Base-by-base conservation (phyloP, 2,329 filamentous ascomycete genomes). In the Monosporascus sp. region DNA sequence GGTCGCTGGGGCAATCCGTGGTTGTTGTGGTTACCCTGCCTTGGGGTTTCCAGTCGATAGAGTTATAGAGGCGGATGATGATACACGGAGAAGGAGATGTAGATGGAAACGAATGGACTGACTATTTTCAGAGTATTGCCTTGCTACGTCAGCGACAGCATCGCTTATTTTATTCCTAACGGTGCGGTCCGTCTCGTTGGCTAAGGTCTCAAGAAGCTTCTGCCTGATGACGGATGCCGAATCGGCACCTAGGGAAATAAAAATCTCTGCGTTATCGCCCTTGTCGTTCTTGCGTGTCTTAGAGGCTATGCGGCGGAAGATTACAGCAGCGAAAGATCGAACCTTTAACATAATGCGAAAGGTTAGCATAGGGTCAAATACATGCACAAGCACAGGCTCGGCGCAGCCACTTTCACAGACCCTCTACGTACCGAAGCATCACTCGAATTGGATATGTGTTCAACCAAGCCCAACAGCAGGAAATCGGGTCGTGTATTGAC, bases 161-260 rank as follows among this genome's bases (percentile, higher is more conserved):
- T 99, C 94, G 64, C 92, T 94, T 68, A 97, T 89, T 74, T 99
- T 99, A 76, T 96, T 94, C 65, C 94, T 83, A 47, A 96, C 89
- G 40, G 83, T 78, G 57, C 85, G 82, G 57, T 88, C 83, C 22
- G 82, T 76, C 74, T 97, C 94, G 57, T 77, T 79, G 54, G 84
- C 84, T 51, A 97, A 78, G 50, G 84, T 85, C 66, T 92, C 83
- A 43, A 97, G 81, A 54, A 97, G 78, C 71, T 93, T 96, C 65
- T 88, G 82, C 62, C 91, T 85, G 65, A 97, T 96, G 48, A 84
- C 86, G 49, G 84, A 77, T 59, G 88, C 86, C 69, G 94, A 87
- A 37, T 90, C 85, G 55, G 81, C 77, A 59, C 82, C 81, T 51
- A 97, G 78, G 38, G 88, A 91, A 57, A 94, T 80, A 70, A 97